Base-by-base conservation (phyloP, 1,284 basidiomycete genomes). In the Ustilago curta region DNA sequence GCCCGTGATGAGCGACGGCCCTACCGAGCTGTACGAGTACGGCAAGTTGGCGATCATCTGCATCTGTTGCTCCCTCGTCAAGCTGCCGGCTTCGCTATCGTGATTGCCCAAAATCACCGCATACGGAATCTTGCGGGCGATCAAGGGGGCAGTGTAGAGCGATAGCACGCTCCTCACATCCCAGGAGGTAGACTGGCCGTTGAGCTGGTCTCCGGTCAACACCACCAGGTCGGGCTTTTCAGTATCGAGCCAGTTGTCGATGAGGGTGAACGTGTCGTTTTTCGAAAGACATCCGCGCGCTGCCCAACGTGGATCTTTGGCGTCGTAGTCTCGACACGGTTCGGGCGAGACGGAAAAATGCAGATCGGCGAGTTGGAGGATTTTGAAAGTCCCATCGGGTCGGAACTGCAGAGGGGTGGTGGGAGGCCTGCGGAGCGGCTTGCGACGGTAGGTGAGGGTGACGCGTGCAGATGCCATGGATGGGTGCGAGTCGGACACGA, bases 161-260 rank as follows among this genome's bases (percentile, higher is more conserved):
- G 94, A 91, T 4, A 97, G 87, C 2, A 95, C 92, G 4, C 91
- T 92, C 73, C 90, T 90, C 3, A 91, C 88, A 75, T 97, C 94
- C 92, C 94, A 97, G 0, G 91, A 90, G 0, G 92, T 93, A 1
- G 89, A 88, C 83, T 97, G 94, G 0, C 86, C 85, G 53, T 86
- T 86, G 8, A 86, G 70, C 63, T 83, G 82, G 60, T 86, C 86
- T 0, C 84, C 85, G 6, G 71, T 79, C n/a, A 84, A 58, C 8
- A 97, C 91, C 32, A 97, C 91, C 18, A 99, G 85, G 83, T 96
- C 93, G 0, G 95, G 95, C 77, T 91, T 90, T 85, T 96, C 94
- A 9, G 87, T 85, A 58, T 94, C 92, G 21, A 84, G 68, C 81
- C 81, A 83, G 8, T n/a, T 12, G 23, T 71, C 39, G 40, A 84